A percentile compares a stretch with the other conserved stretches of the same genome.
Conservation (phyloP, 768 basidiomycete genomes). For the Suillus americanus region DNA sequence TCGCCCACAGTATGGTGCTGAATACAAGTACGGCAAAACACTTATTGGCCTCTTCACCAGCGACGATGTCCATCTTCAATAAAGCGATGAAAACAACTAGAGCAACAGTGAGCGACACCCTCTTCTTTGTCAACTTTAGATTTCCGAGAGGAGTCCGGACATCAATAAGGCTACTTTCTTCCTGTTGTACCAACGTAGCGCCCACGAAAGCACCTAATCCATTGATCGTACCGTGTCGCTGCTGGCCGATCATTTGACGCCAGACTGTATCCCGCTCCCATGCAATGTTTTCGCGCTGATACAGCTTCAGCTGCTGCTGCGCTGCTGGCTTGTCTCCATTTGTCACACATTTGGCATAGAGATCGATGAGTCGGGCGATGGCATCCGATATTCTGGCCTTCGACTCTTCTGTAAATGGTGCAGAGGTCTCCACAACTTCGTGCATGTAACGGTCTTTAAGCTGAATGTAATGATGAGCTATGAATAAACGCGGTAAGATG, state of each 20-base stretch:
- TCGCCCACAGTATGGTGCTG: constrained; percentile 93
- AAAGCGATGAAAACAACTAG: constrained; percentile 57
- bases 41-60: constrained; percentile 72
- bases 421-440: constrained; percentile 59
- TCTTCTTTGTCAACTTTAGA: constrained; percentile 64
- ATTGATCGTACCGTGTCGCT: constrained; percentile 55
- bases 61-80: constrained; percentile 59
- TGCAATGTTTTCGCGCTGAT: constrained; percentile 91
- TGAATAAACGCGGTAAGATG: background rate
- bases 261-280: constrained; percentile 98
- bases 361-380: constrained; percentile 56
- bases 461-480: constrained; percentile 31
- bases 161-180: constrained; percentile 35
- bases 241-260: constrained; percentile 90
- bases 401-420: constrained; percentile 66
- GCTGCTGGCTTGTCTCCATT: constrained; percentile 68
- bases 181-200: constrained; percentile 44
- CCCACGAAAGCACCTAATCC: constrained; percentile 40
- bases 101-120: constrained; percentile 58
- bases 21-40: constrained; percentile 90
- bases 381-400: constrained; percentile 62
- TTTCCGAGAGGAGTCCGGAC: constrained; percentile 67
- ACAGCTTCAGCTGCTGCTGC: constrained; percentile 77
- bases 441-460: constrained; percentile 80
- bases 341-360: constrained; percentile 87